Evolutionary conservation across 352 stramenopile genomes (phyloP), one percentile per base, ranked within the genome.

Genomic region (Pythium apleroticum): DNA sequence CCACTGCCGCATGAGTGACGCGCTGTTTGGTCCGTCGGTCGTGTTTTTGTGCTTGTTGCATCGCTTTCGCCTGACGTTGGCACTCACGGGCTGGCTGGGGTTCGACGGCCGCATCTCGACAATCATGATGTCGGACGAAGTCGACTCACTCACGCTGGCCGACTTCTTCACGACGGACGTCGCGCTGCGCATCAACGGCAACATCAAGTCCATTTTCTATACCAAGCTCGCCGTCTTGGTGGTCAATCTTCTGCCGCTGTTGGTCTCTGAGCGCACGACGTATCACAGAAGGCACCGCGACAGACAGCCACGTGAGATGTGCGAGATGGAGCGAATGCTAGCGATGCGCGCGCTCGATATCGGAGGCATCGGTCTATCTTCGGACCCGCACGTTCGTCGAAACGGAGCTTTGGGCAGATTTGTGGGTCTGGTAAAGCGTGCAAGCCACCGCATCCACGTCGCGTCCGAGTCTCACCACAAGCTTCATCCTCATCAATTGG

Each of bases 1-100:
- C 4, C 58, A 60, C 3, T n/a, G 67, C 17, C 65, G 69, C 2
- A 67, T 74, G 41, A 74, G 43, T 2, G 72, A 79, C n/a, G 59
- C 35, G 11, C 35, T 74, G 10, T 76, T 79, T 19, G 62, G 57
- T 10, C 69, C 66, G n/a, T 68, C 61, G 0, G 17, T 79, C 15
- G 3, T 79, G 15, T 22, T 65, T 0, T 55, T 76, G 5, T 65
- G 33, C 11, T 20, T 41, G 7, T 28, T 71, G 31, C 72, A 76
- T 39, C 54, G 27, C n/a, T 54, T 53, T 15, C 62, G 62, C 28
- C 10, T 33, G n/a, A 20, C 35, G 0, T 4, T 63, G 3, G 28
- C 46, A 5, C 7, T 31, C 1, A 35, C 22, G 15, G 20, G 28
- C 5, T 49, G 49, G 39, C 28, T 75, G 22, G 19, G 28, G 2